Base-by-base conservation (phyloP, 352 stramenopile genomes). In the Pythium myriotylum region DNA sequence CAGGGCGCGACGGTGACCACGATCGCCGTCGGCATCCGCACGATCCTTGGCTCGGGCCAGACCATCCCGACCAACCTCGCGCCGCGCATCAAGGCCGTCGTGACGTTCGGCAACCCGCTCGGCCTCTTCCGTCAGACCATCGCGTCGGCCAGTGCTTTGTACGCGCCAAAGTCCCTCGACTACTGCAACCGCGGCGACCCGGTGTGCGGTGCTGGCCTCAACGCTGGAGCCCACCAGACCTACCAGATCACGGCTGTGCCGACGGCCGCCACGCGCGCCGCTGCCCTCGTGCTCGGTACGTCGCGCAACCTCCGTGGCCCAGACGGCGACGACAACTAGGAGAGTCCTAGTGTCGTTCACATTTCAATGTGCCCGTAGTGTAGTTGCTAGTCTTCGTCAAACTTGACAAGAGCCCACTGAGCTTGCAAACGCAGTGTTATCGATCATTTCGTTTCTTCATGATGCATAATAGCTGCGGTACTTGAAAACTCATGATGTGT, bases 1-100 rank as follows among this genome's bases (percentile, higher is more conserved):
- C 37, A 67, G 4, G 53, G 50, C 26, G 17, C 49, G 8, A 61
- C 22, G 14, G 70, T 73, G 23, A 58, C 48, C 14, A 54, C 65
- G 43, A 39, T 49, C 26, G 42, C 54, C 13, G 69, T 76, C 12
- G 64, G 68, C 7, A 75, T 72, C 45, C 40, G 51, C 17, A 74
- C 62, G 10, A 59, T 62, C 50, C 56, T 73, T 2, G 66, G 60
- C 33, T 22, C 57, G 6, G 66, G 62, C 10, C 16, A 62, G 7
- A 48, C 8, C 14, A 74, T 74, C 20, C 64, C 55, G 20, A 62
- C 67, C 24, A 41, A 48, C 0, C 17, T 67, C 17, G 58, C 62
- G 6, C 41, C 62, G 26, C 62, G 67, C 48, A 74, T 72, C 43
- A 72, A 74, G 50, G 67, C 63, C 5, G 58, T 76, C 22, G 69